A percentile compares a stretch with the other conserved stretches of the same genome.
Conservation (phyloP, 352 stramenopile species). For the Aphanomyces cochlioides region DNA sequence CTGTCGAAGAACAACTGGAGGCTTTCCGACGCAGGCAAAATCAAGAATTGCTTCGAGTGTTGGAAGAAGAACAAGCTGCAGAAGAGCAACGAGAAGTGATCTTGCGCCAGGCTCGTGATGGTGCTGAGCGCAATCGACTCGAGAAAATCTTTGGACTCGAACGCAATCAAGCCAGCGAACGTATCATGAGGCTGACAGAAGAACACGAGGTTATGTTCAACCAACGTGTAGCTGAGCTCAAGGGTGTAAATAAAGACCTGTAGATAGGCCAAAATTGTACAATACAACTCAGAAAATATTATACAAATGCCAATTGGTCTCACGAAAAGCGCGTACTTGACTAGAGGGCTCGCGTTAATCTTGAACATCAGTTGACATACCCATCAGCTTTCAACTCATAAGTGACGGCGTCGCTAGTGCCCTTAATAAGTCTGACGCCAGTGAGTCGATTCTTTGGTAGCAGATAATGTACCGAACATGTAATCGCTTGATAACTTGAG, state of each 20-base stretch:
- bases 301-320: no score
- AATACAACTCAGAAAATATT: not conserved
- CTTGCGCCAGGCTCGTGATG: conserved; percentile 40
- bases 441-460: not conserved
- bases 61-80: conserved; percentile 75
- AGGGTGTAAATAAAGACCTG: not conserved
- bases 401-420: not conserved
- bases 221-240: conserved; percentile 36
- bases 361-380: not conserved
- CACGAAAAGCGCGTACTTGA: no score
- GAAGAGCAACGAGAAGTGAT: conserved; percentile 77
- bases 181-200: conserved; percentile 75
- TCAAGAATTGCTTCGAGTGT: conserved; percentile 57
- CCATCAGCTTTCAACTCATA: conserved; percentile 7
- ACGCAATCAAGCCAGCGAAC: conserved; percentile 64
- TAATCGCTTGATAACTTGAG: conserved; percentile 7
- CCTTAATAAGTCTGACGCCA: not conserved
- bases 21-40: conserved; percentile 63
- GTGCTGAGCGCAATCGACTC: conserved; percentile 48
- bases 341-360: no score
- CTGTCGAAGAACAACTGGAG: conserved; percentile 41
- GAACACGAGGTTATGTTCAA: conserved; percentile 58
- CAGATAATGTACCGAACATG: conserved; percentile 3
- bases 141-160: conserved; percentile 70
- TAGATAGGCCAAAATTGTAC: conserved; percentile 9